These are phyloP conservation scores for Tolypocladium cylindrosporum DNA, from an alignment of 2,329 filamentous ascomycete species.

Conservation along the genomic window DNA sequence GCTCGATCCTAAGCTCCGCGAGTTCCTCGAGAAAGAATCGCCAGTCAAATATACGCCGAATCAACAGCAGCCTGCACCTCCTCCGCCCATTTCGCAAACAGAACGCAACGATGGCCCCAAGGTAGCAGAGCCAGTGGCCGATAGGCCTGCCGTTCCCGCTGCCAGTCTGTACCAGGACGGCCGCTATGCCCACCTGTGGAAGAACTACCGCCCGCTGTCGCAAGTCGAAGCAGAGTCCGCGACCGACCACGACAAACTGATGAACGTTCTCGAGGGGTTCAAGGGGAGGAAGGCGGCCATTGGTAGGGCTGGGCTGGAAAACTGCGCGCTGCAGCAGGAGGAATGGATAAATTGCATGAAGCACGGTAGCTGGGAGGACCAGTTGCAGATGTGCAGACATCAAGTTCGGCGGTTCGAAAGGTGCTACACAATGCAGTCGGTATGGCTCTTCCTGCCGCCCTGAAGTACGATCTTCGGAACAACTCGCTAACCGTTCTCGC, in stretches of 20 bases:
- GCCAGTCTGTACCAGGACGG: conserved; percentile 49
- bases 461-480: neutral
- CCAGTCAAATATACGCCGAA: conserved; percentile 53
- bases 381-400: conserved; percentile 69
- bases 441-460: conserved; percentile 26
- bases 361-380: conserved; percentile 55
- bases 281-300: conserved; percentile 74
- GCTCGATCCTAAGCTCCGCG: conserved; percentile 73
- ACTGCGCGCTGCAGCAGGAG: conserved; percentile 81
- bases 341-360: conserved; percentile 76
- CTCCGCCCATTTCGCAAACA: conserved; percentile 5
- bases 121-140: conserved; percentile 7
- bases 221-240: conserved; percentile 60
- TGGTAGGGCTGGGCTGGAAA: conserved; percentile 77
- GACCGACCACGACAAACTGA: conserved; percentile 69
- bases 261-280: conserved; percentile 71
- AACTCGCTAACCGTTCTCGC: neutral
- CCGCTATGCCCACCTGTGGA: conserved; percentile 81
- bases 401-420: conserved; percentile 71
- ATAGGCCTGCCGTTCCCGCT: conserved; percentile 27
- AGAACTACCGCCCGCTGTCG: conserved; percentile 68
- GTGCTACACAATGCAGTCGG: conserved; percentile 82
- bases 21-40: conserved; percentile 76
- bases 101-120: conserved; percentile 6
- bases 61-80: conserved; percentile 10